Conservation (phyloP, 306 rosid species). For the Luffa acutangula region DNA sequence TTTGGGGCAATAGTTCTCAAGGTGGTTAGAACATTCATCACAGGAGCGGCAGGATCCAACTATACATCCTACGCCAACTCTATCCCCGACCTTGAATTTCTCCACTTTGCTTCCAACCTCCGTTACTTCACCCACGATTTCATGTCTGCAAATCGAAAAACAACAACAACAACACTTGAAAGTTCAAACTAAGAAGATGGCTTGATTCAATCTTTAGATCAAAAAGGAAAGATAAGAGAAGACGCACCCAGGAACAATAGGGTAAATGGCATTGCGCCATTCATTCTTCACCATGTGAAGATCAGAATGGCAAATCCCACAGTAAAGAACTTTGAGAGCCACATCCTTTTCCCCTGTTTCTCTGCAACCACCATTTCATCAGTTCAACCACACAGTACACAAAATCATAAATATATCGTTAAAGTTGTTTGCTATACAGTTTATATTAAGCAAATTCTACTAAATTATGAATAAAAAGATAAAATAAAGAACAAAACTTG, state of each 20-base stretch:
- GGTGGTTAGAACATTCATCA: slow-evolving; percentile 5
- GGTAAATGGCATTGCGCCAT: not conserved
- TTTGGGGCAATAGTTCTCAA: slow-evolving; percentile 16
- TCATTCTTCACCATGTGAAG: slow-evolving; percentile 14
- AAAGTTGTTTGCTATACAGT: not conserved
- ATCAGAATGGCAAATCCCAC: slow-evolving; percentile 24
- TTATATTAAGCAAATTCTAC: too few species aligned
- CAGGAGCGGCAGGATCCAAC: slow-evolving; percentile 16
- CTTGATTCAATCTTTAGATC: too few species aligned
- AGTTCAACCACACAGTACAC: not conserved
- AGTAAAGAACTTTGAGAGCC: slow-evolving; percentile 5
- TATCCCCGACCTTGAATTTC: slow-evolving; percentile 17
- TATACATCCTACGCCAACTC: slow-evolving; percentile 15
- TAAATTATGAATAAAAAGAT: too few species aligned
- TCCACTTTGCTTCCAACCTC: slow-evolving; percentile 14
- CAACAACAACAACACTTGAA: not conserved
- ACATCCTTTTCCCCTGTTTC: slow-evolving; percentile 17
- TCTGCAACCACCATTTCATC: slow-evolving; percentile 2
- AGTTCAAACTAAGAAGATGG: not conserved
- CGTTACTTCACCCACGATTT: slow-evolving; percentile 11
- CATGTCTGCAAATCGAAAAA: slow-evolving; percentile 1
- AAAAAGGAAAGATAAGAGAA: not conserved
- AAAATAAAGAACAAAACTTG: too few species aligned
- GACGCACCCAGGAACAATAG: slow-evolving; percentile 11
- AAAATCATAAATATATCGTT: not conserved